Evolutionary conservation across 768 basidiomycete species (phyloP), one percentile per base, ranked within the genome.

Genomic region (Cystofilobasidium ferigula): DNA sequence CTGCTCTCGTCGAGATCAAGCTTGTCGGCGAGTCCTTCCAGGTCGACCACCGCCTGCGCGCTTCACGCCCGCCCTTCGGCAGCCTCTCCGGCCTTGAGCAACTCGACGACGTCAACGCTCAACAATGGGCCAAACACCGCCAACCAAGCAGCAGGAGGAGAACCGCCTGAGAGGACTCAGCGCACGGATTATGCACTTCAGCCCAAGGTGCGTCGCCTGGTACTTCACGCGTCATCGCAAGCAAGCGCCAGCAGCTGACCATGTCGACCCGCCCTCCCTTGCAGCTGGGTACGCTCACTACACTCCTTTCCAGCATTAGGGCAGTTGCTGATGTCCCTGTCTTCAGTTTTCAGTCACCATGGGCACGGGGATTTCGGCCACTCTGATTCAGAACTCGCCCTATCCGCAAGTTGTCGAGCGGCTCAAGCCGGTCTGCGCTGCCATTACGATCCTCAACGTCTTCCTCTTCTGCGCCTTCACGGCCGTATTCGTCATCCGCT

Each of bases 391-490:
- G 34, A 61, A 59, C 40, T 43, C 61, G n/a, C 69, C 69, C 5
- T 70, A 68, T 61, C 63, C 67, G 9, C 3, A 26, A 0, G 43
- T 70, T 56, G 63, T 68, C 30, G 59, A 51, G 26, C 66, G 54
- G 14, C 58, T 70, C 4, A 54, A 62, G 18, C 42, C 63, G 14
- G 54, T 64, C 24, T 67, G 67, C 14, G 45, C 60, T 0, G 57
- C 68, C 53, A 69, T 70, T 48, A 43, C 65, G 12, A 58, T 70
- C 35, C 61, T 68, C 36, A 67, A 70, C 42, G 43, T 57, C 24
- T 32, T 63, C 45, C 69, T 70, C 38, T 70, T 70, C 57, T 14
- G 45, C 32, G 35, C 58, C 56, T 70, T 70, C 60, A 64, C 67
- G 5, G 18, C 58, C 67, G 48, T 56, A 22, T 64, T 70, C 40